Evolutionary conservation across 2,329 filamentous ascomycete genomes (phyloP), one percentile per base, ranked within the genome.

Genomic region (Fusarium ramigenum): DNA sequence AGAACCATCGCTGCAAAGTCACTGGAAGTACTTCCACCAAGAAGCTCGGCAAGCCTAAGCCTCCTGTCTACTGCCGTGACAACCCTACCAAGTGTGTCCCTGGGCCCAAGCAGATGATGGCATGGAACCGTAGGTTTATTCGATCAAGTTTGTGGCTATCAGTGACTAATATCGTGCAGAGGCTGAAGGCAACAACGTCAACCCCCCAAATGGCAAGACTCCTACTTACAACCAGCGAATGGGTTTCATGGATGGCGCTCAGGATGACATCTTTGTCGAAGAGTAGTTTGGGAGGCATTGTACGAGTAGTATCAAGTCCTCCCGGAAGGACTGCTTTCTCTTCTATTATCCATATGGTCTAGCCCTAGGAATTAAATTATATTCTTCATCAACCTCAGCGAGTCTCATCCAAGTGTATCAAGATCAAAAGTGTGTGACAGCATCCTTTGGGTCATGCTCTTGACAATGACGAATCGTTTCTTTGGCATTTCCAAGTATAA

Each of bases 31-130:
- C 79, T 10, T 84, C 83, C 2, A 83, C 81, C 23, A 82, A 79
- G 44, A 80, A 75, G 9, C 77, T 87, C n/a, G 84, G 83, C 28
- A 73, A 79, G 19, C 83, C 85, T 8, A 79, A 84, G 66, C 69
- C 80, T 4, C 82, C 85, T 0, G 80, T 82, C 1, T 85, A 83
- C 74, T 87, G 85, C 75, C 80, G 75, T 9, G 81, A 83, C 23
- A 80, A 86, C 40, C 66, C 73, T 18, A 80, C 76, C 40, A 82
- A 83, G 50, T 87, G 86, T 57, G 81, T 86, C 19, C 71, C 80
- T 19, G 85, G 86, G 0, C 84, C 86, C 2, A 87, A 87, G 78
- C 85, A 87, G 75, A 87, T 87, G 82, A 83, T 87, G 62, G 85
- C 81, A 3, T 87, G 83, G 82, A 81, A 87, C 60, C 85, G 82